A percentile compares a stretch with the other conserved stretches of the same genome.
phyloP scores from a whole-genome alignment of 805 yeast species.

The Maudiozyma serrabonitensis region DNA sequence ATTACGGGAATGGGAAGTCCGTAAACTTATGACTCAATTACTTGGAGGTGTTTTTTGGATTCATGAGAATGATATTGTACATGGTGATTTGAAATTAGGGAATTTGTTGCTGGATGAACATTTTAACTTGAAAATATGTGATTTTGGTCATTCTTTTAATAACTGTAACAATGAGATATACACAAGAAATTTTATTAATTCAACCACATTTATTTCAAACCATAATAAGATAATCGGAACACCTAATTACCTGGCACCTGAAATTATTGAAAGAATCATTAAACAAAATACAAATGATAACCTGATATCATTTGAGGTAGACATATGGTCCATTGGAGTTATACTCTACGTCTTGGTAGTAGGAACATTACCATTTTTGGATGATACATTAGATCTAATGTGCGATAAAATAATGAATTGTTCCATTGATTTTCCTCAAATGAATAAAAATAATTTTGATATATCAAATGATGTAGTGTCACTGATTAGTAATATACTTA shows the following conservation, averaged over 20 bases:
- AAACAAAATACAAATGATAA: constrained; percentile 44
- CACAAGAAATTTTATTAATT: constrained; percentile 59
- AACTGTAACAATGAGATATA: constrained; percentile 47
- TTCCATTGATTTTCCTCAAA: constrained; percentile 64
- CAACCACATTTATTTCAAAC: background rate
- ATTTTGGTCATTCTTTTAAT: constrained; percentile 43
- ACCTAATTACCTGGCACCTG: constrained; percentile 96
- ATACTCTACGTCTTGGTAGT: constrained; percentile 82
- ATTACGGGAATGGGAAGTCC: constrained; percentile 2
- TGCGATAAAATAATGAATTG: constrained; percentile 82
- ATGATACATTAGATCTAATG: constrained; percentile 47
- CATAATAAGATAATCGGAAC: constrained; percentile 47
- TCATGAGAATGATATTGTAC: constrained; percentile 55
- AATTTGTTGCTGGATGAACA: constrained; percentile 63
- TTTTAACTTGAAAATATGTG: constrained; percentile 83
- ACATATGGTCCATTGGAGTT: constrained; percentile 93
- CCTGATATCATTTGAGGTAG: constrained; percentile 88
- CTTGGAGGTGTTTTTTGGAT: constrained; percentile 86
- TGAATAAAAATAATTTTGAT: constrained; percentile 33
- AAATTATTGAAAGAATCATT: constrained; percentile 36
- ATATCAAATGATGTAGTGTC: constrained; percentile 63
- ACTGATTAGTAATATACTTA: constrained; percentile 58
- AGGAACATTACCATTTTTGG: constrained; percentile 94
- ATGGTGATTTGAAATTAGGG: constrained; percentile 9
- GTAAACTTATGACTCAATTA: constrained; percentile 72